Percentiles rank a stretch among this genome's conserved stretches.
Conservation (phyloP, 306 rosid genomes). For the Sphenostylis stenocarpa region DNA sequence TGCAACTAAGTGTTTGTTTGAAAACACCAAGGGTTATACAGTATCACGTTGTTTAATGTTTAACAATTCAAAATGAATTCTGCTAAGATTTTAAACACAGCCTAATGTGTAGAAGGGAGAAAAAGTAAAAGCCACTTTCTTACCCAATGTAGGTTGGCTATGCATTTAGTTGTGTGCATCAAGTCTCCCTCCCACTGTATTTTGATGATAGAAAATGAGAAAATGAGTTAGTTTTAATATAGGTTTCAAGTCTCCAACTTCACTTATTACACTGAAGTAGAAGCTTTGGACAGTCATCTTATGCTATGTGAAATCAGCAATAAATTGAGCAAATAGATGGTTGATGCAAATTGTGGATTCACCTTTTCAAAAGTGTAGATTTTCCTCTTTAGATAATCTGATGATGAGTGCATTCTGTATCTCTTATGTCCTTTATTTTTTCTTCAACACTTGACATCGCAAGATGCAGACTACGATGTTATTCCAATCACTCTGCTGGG, state of each 20-base stretch:
- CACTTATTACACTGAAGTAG: not conserved
- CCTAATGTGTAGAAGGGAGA: no score
- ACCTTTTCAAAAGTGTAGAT: not conserved
- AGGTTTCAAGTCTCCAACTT: not conserved
- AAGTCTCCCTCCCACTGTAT: not conserved
- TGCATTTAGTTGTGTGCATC: not conserved
- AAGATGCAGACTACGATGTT: not conserved
- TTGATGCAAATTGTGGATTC: not conserved
- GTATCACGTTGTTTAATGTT: no score
- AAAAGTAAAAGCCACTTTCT: no score
- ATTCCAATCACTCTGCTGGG: not conserved
- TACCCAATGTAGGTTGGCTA: no score
- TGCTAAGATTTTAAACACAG: no score
- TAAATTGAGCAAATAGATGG: not conserved
- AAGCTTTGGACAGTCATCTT: not conserved
- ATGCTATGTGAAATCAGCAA: not conserved
- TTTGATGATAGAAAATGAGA: not conserved
- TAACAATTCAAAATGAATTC: not conserved
- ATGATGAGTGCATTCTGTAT: not conserved
- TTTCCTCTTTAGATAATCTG: not conserved
- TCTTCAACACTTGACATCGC: not conserved
- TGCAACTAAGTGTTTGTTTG: no score
- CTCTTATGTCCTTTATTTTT: not conserved
- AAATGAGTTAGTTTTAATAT: not conserved
- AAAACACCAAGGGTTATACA: no score